Evolutionary conservation across 495 filamentous ascomycete genomes (phyloP), one percentile per base, ranked within the genome.

Genomic region (Chaetomidium leptoderma): DNA sequence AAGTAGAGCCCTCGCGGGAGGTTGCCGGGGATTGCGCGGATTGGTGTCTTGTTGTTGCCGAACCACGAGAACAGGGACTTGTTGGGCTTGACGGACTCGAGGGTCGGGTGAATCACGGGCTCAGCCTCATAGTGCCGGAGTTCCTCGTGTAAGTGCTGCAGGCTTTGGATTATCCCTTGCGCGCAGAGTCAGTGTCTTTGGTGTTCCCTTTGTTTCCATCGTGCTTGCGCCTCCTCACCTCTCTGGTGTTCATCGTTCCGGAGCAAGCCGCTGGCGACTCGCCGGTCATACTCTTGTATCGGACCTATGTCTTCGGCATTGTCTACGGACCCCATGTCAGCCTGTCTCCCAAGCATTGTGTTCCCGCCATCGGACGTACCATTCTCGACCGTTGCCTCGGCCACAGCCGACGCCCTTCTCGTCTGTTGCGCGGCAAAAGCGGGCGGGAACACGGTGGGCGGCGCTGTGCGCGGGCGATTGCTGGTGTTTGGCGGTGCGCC

Each of bases 1-100:
- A 99, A 87, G 66, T 97, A 97, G 36, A 97, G 70, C 0, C 95
- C 95, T 63, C 90, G 87, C 0, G 93, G 93, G 8, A 96, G 78
- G 62, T 86, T 80, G 51, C 78, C 67, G 21, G 91, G 85, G 27
- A 96, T 84, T 16, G 75, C 69, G n/a, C 76, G 72, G 14, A 73
- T 70, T 2, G 60, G 45, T 7, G 58, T 40, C 53, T 63, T 63
- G 16, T 49, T 51, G 33, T 78, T 69, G 7, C 83, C 78, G 65
- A 97, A 89, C 39, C 92, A 73, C 10, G 85, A 85, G 21, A 83
- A 81, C 37, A 96, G 80, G 35, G 95, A 86, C 48, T 80, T 76
- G 52, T 81, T 77, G 43, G 81, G 80, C 62, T 79, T 83, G 5
- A 95, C 74, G 14, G 85, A 84, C 45, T 92, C 86, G 68, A 91